phyloP scores from a whole-genome alignment of 73 alveolate species.

The Paramecium sonneborni region DNA sequence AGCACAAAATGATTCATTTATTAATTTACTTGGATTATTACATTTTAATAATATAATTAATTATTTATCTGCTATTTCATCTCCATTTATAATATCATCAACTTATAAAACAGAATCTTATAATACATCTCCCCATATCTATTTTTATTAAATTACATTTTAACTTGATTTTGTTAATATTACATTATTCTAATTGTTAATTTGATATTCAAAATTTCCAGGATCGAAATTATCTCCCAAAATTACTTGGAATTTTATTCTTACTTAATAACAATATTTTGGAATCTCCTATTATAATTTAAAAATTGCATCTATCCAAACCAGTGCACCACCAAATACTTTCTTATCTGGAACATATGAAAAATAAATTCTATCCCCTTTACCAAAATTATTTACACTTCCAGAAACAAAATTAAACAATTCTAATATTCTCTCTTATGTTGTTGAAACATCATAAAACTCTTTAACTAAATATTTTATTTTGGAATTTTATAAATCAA shows the following conservation, averaged over 20 bases:
- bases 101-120: not conserved
- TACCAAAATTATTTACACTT: not conserved
- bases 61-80: not conserved
- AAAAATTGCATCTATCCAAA: not conserved
- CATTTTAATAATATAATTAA: not conserved
- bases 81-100: not conserved
- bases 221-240: not conserved
- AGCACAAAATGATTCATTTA: not conserved
- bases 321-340: not conserved
- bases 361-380: not conserved
- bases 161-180: not conserved
- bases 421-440: not conserved
- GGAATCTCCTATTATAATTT: not conserved
- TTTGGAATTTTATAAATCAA: not conserved
- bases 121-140: not conserved
- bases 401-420: not conserved
- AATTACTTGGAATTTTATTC: not conserved
- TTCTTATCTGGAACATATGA: not conserved
- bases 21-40: not conserved
- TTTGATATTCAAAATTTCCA: not conserved
- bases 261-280: not conserved
- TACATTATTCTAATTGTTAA: not conserved
- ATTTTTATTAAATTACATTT: not conserved
- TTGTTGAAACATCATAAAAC: conserved; percentile 2
- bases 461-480: not conserved